Conservation (phyloP, 345 rosid species). For the Citrus mangshanensis region DNA sequence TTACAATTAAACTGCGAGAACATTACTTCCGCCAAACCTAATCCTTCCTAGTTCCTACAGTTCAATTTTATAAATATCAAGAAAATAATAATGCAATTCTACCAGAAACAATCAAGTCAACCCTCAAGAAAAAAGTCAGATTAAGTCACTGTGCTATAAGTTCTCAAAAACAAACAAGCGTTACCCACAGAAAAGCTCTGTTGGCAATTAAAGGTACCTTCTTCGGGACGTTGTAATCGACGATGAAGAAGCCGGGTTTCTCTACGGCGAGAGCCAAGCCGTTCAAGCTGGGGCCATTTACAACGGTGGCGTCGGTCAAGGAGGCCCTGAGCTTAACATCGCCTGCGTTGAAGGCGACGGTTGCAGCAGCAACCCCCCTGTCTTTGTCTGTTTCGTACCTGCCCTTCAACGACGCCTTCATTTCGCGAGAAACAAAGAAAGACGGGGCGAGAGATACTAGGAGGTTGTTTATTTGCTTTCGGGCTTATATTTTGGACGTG, state of each 20-base stretch:
- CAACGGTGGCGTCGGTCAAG: slow-evolving; percentile 78
- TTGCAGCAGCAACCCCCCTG: slow-evolving; percentile 54
- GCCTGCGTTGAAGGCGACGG: slow-evolving; percentile 54
- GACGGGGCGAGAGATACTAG: slow-evolving; percentile 7
- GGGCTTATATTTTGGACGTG: not conserved
- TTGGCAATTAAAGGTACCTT: slow-evolving; percentile 34
- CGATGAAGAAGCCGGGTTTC: slow-evolving; percentile 77
- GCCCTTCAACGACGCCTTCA: slow-evolving; percentile 85
- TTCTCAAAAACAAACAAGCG: slow-evolving; percentile 1
- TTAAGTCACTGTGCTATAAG: not conserved
- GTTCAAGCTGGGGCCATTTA: slow-evolving; percentile 71
- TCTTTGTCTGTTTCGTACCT: slow-evolving; percentile 54
- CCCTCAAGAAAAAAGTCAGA: not conserved
- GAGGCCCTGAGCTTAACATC: slow-evolving; percentile 76
- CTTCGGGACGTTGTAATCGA: slow-evolving; percentile 80
- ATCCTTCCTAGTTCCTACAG: not conserved
- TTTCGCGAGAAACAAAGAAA: slow-evolving; percentile 26
- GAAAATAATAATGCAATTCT: not conserved
- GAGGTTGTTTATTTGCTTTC: not conserved
- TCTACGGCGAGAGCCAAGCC: slow-evolving; percentile 74
- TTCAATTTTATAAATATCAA: not conserved
- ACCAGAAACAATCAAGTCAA: not conserved
- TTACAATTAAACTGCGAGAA: not conserved
- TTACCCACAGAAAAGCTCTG: not conserved
- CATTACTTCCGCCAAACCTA: not conserved